Percentiles rank a stretch among this genome's conserved stretches.
These are phyloP conservation scores for Colletotrichum orbiculare DNA, from an alignment of 2,329 filamentous ascomycete genomes.

Conservation along the genomic window DNA sequence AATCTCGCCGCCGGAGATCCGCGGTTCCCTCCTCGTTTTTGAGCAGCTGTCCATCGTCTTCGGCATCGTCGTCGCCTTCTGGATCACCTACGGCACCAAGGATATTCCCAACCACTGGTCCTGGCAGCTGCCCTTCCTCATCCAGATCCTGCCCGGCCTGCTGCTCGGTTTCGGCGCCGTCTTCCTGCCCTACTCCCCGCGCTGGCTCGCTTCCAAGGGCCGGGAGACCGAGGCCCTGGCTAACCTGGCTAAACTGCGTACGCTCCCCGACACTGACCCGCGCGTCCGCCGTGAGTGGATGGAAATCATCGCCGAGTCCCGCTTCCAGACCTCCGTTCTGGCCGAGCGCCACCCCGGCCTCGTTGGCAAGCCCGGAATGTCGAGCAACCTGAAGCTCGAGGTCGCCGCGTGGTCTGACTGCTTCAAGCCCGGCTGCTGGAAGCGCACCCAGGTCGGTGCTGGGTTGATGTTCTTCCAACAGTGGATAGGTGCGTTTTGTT, in stretches of 20 bases:
- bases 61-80: slow-evolving; percentile 45
- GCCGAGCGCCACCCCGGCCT: slow-evolving; percentile 47
- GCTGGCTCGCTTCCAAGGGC: slow-evolving; percentile 49
- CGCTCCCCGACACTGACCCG: slow-evolving; percentile 36
- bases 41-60: slow-evolving; percentile 46
- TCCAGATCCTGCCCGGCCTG: slow-evolving; percentile 43
- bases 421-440: slow-evolving; percentile 60
- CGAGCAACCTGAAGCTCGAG: slow-evolving; percentile 56
- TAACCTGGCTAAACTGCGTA: slow-evolving; percentile 30
- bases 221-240: slow-evolving; percentile 45
- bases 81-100: slow-evolving; percentile 42
- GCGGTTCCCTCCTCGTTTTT: slow-evolving; percentile 48
- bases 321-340: slow-evolving; percentile 38
- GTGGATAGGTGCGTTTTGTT: not conserved
- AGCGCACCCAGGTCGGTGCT: slow-evolving; percentile 57
- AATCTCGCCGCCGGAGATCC: slow-evolving; percentile 50
- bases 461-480: slow-evolving; percentile 69
- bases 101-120: slow-evolving; percentile 33
- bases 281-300: slow-evolving; percentile 38
- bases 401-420: slow-evolving; percentile 61
- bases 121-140: slow-evolving; percentile 46
- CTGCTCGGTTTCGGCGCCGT: slow-evolving; percentile 41
- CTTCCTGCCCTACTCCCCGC: slow-evolving; percentile 41
- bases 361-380: slow-evolving; percentile 46
- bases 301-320: slow-evolving; percentile 37